Evolutionary conservation across 208 protist genomes (phyloP), one percentile per base, ranked within the genome.

Genomic region (Crithidia sp.): DNA sequence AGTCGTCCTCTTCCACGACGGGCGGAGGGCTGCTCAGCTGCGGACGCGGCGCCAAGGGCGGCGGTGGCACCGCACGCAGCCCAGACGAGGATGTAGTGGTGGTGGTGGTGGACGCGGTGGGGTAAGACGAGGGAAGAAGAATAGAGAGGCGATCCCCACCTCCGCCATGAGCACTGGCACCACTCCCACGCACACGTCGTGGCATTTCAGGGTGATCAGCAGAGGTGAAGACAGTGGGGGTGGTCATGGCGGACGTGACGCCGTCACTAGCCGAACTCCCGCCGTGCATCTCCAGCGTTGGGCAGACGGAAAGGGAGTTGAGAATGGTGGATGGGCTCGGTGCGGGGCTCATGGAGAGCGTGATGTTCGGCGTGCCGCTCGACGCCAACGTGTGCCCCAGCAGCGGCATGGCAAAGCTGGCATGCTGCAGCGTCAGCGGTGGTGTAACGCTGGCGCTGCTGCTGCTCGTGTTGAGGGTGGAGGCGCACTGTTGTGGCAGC

Each of bases 1-100:
- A 39, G 17, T 68, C 64, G n/a, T 47, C 64, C 16, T 68, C 64
- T n/a, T 57, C 64, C 13, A 37, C 28, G 49, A 52, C 59, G 49
- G 64, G 59, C 52, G 7, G 19, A 0, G 39, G 50, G 14, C 40
- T 45, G 64, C 64, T 28, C 28, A 28, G 28, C 28, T 28, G 28
- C 28, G 28, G 28, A 28, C 28, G 28, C 28, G 28, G 28, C 28
- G 28, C 28, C 1, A 28, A 28, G 28, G 28, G 28, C 28, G 28
- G 28, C 1, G 28, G 28, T 28, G 28, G 28, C 28, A 28, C 28
- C 28, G 28, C 28, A 28, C 28, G 28, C 64, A 7, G 62, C 47
- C 2, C 56, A 19, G 3, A 49, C 44, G 5, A 49, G 47, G 49
- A 44, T 56, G 47, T 19, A 19, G 10, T 36, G 45, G 52, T 28